These are phyloP conservation scores for Colletotrichum phormii DNA, from an alignment of 2,329 filamentous ascomycete genomes.

Conservation along the genomic window DNA sequence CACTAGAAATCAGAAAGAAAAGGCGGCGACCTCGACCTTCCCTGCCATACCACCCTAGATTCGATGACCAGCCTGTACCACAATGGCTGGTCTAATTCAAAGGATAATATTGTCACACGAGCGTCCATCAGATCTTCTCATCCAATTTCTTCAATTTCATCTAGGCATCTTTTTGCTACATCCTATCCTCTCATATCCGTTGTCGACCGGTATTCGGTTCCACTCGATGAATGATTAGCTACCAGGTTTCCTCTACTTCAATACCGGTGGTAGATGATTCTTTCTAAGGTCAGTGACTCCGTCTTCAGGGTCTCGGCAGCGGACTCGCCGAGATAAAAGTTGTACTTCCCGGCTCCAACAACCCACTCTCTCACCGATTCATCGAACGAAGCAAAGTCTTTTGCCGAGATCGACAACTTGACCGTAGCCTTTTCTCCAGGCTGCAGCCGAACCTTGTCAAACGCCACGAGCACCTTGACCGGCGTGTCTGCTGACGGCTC, in stretches of 20 bases:
- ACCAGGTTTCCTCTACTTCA: accelerated
- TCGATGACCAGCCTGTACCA: no score
- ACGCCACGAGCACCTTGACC: slow-evolving; percentile 45
- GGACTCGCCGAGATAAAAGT: slow-evolving; percentile 42
- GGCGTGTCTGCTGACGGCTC: slow-evolving; percentile 34
- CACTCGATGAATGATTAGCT: no score
- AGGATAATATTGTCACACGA: no score
- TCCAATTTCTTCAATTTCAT: no score
- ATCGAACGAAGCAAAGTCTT: slow-evolving; percentile 46
- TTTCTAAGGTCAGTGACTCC: neutral
- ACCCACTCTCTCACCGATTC: slow-evolving; percentile 42
- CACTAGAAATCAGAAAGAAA: no score
- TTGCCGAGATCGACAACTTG: slow-evolving; percentile 30
- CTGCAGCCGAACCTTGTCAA: slow-evolving; percentile 43
- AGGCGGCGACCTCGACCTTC: no score
- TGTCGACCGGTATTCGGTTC: no score
- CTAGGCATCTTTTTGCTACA: no score
- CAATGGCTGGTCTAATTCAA: no score
- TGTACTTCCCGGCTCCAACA: slow-evolving; percentile 42
- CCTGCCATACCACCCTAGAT: no score
- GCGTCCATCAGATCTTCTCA: no score
- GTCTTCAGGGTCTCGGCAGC: slow-evolving; percentile 38
- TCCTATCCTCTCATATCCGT: no score
- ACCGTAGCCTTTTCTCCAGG: slow-evolving; percentile 38
- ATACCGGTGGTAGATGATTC: slow-evolving; percentile 1